These are phyloP conservation scores for Colletotrichum costaricense DNA, from an alignment of 2,329 filamentous ascomycete species.

Conservation along the genomic window DNA sequence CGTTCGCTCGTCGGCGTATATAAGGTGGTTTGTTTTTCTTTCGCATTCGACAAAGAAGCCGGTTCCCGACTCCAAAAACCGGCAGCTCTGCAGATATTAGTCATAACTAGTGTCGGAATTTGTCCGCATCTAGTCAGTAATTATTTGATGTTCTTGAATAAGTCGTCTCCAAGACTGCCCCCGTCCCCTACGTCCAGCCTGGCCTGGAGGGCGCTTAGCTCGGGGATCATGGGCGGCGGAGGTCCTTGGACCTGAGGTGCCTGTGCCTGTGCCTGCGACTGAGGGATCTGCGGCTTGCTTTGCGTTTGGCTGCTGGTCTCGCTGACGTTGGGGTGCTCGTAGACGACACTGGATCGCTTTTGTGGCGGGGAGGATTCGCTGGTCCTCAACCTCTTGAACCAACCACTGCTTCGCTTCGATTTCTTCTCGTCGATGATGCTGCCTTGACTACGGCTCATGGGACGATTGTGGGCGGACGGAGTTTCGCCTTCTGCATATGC, in stretches of 20 bases:
- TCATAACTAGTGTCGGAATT: not conserved
- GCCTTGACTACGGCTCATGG: conserved; percentile 61
- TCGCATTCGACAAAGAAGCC: conserved; percentile 24
- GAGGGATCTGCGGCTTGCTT: conserved; percentile 39
- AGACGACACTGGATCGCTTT: conserved; percentile 56
- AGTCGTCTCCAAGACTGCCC: conserved; percentile 59
- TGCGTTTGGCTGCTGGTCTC: conserved; percentile 34
- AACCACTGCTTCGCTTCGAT: conserved; percentile 66
- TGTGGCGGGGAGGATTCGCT: conserved; percentile 46
- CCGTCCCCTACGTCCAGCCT: conserved; percentile 58
- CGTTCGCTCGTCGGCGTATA: conserved; percentile 37
- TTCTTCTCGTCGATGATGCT: conserved; percentile 64
- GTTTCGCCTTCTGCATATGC: conserved; percentile 62
- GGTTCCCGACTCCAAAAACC: conserved; percentile 30
- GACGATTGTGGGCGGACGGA: conserved; percentile 55
- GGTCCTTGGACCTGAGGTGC: conserved; percentile 52
- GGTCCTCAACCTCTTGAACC: conserved; percentile 66
- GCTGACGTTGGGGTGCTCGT: conserved; percentile 47
- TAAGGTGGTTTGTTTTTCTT: conserved; percentile 1
- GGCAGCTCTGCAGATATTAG: conserved; percentile 13
- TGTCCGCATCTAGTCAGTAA: not conserved
- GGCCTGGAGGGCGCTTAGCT: conserved; percentile 63
- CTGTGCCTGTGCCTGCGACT: too few species aligned
- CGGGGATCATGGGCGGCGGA: conserved; percentile 71
- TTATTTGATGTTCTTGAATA: conserved; percentile 71